Evolutionary conservation across 2,329 filamentous ascomycete species (phyloP).

Genomic region (Neofusicoccum sp.): DNA sequence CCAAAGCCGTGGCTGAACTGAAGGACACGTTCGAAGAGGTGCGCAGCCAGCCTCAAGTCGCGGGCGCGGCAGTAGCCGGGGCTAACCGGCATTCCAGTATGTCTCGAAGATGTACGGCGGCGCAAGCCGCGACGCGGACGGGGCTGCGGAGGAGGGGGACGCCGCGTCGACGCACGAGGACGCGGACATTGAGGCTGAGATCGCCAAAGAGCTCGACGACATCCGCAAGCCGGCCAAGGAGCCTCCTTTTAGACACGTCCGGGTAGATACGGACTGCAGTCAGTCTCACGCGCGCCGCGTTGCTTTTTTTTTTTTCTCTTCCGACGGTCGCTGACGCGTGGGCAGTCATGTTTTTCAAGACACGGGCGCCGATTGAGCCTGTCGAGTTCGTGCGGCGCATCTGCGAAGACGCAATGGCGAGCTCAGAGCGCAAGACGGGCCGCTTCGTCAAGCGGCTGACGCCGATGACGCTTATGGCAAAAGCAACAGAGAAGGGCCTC

Average conservation of each 20-base stretch:
- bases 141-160: constrained; percentile 42
- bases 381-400: constrained; percentile 59
- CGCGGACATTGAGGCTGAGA: constrained; percentile 68
- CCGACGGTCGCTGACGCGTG: constrained; percentile 31
- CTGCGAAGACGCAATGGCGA: constrained; percentile 55
- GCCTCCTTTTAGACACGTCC: constrained; percentile 53
- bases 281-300: constrained; percentile 25
- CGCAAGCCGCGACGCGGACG: constrained; percentile 40
- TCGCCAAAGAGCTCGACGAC: constrained; percentile 67
- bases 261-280: constrained; percentile 57
- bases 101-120: constrained; percentile 56
- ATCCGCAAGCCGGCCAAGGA: constrained; percentile 54
- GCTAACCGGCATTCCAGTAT: constrained; percentile 52
- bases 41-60: constrained; percentile 19
- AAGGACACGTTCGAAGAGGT: constrained; percentile 66
- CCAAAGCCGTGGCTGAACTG: constrained; percentile 67
- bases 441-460: constrained; percentile 61
- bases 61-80: background rate
- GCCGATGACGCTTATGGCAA: constrained; percentile 59
- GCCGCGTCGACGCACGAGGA: constrained; percentile 29
- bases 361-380: constrained; percentile 56
- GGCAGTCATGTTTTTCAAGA: constrained; percentile 59
- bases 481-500: constrained; percentile 67
- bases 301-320: constrained; percentile 5
- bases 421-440: constrained; percentile 52